A percentile compares a stretch with the other conserved stretches of the same genome.
Evolutionary conservation across 208 protist genomes (phyloP).

Genomic region (Leishmania lainsoni): DNA sequence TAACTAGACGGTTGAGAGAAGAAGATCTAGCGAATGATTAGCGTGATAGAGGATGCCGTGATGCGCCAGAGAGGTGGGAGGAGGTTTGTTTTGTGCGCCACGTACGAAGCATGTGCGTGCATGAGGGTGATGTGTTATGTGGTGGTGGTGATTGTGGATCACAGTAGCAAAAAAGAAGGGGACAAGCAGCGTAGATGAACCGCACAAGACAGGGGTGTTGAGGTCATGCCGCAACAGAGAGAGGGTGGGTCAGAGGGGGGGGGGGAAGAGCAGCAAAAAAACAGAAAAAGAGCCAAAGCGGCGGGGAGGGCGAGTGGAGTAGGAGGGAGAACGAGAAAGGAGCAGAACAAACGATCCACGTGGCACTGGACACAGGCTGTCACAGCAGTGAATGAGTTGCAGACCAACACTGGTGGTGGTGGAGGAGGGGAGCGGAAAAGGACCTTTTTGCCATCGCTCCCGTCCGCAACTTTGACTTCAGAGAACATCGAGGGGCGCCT

Average conservation of each 20-base stretch:
- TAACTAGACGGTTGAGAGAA: not conserved
- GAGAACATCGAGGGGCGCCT: not conserved
- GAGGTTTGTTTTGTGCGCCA: not conserved
- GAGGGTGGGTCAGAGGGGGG: not conserved
- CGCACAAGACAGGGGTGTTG: not conserved
- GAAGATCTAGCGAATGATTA: not conserved
- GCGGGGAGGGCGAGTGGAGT: not conserved
- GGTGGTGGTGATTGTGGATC: not conserved
- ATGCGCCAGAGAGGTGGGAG: not conserved
- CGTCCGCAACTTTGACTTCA: not conserved
- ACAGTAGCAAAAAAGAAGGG: not conserved
- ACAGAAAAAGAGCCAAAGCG: not conserved
- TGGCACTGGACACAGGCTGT: not conserved
- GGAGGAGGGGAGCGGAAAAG: not conserved
- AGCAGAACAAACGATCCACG: constrained; percentile 2
- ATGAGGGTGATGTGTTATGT: not conserved
- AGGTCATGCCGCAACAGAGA: not conserved
- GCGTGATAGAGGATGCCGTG: not conserved
- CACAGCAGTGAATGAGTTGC: not conserved
- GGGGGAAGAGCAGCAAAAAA: not conserved
- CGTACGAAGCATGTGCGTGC: not conserved
- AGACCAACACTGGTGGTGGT: not conserved
- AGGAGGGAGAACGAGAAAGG: constrained; percentile 4
- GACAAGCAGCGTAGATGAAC: not conserved
- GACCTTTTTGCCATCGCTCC: not conserved